Conservation (phyloP, 129 eudicot genomes). For the Gnaphalium uliginosum region DNA sequence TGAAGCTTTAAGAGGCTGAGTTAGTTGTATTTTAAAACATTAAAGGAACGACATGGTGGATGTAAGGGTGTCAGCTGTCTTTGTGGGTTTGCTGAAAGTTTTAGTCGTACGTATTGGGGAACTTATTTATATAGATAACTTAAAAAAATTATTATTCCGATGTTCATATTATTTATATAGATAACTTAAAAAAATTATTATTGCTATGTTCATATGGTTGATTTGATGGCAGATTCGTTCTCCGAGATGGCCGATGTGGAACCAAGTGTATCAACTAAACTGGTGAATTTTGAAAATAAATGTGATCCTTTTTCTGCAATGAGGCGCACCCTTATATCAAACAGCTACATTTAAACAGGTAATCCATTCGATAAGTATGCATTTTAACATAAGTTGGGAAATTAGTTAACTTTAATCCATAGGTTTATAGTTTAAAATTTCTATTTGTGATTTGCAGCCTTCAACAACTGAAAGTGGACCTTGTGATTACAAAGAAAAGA, state of each 20-base stretch:
- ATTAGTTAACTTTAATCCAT: neutral
- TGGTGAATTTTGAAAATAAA: conserved; percentile 77
- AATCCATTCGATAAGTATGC: too few relatives aligned
- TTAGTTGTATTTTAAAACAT: conserved; percentile 46
- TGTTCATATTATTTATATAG: too few relatives aligned
- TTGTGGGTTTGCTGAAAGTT: conserved; percentile 43
- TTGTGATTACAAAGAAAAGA: too few relatives aligned
- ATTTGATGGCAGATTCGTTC: conserved; percentile 26
- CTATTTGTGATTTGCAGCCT: too few relatives aligned
- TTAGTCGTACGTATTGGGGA: conserved; percentile 53
- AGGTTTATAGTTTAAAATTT: too few relatives aligned
- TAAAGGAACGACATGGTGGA: conserved; percentile 63
- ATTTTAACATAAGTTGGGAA: neutral
- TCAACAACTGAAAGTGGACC: too few relatives aligned
- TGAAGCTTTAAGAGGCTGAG: conserved; percentile 27
- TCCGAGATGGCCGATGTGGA: conserved; percentile 49
- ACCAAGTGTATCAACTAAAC: conserved; percentile 77
- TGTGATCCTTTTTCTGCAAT: conserved; percentile 91
- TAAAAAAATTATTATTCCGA: too few relatives aligned
- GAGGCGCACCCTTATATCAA: too few relatives aligned
- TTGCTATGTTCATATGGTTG: conserved; percentile 25
- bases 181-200: neutral
- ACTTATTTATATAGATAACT: too few relatives aligned
- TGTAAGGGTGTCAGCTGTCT: conserved; percentile 48
- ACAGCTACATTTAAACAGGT: too few relatives aligned